Percentiles rank a stretch among this genome's conserved stretches.
These are phyloP conservation scores for Pinguiococcus pyrenoidosus DNA, from an alignment of 108 stramenopile genomes.

Conservation along the genomic window DNA sequence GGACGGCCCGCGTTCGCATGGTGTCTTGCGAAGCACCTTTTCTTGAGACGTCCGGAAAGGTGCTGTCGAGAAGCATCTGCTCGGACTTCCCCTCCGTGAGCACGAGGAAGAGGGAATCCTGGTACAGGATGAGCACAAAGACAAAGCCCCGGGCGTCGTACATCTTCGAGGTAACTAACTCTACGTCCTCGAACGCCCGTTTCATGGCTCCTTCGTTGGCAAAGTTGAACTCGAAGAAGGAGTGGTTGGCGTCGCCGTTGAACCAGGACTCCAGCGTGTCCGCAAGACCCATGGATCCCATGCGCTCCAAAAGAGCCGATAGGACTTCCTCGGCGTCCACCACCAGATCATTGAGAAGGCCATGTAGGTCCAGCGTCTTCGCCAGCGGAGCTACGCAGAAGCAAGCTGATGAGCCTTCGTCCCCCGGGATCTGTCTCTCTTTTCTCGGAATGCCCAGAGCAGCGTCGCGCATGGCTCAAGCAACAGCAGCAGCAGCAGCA, in stretches of 20 bases:
- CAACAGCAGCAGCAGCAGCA: too few relatives aligned
- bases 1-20: too few relatives aligned
- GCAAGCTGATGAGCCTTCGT: too few relatives aligned
- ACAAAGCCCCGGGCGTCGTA: constrained; percentile 24
- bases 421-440: too few relatives aligned
- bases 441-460: too few relatives aligned
- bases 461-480: too few relatives aligned
- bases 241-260: constrained; percentile 34
- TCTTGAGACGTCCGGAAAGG: constrained; percentile 25
- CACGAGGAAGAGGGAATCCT: constrained; percentile 16
- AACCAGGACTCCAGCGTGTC: constrained; percentile 42
- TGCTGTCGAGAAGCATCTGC: constrained; percentile 29
- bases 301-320: constrained; percentile 15
- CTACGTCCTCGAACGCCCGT: constrained; percentile 16
- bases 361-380: too few relatives aligned
- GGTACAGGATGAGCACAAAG: constrained; percentile 23
- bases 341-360: too few relatives aligned
- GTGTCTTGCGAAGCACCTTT: too few relatives aligned
- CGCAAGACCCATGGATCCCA: constrained; percentile 29
- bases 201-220: constrained; percentile 1
- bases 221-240: constrained; percentile 54
- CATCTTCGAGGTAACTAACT: constrained; percentile 27
- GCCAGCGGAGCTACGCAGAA: too few relatives aligned
- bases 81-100: constrained; percentile 20
- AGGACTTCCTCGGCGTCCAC: constrained; percentile 29